These are phyloP conservation scores for Nevesoporus exiguus DNA, from an alignment of 768 basidiomycete genomes.

Conservation along the genomic window DNA sequence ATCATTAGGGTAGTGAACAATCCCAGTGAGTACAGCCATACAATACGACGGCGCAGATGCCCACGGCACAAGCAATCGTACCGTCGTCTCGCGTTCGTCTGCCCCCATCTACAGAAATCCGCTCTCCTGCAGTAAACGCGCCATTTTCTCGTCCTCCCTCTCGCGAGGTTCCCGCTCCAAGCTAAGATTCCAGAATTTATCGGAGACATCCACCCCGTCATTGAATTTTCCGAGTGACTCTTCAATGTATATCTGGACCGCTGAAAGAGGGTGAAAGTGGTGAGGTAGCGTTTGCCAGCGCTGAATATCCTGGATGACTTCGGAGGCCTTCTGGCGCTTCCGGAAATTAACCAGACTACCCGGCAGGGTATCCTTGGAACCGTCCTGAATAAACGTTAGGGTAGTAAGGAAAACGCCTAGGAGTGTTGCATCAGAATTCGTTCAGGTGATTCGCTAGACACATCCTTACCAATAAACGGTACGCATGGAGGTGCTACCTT, in stretches of 20 bases:
- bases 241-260: conserved; percentile 73
- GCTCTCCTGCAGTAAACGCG: conserved; percentile 21
- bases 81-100: no score
- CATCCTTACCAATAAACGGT: conserved; percentile 82
- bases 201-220: conserved; percentile 65
- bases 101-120: no score
- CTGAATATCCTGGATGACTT: conserved; percentile 95
- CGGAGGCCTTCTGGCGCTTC: conserved; percentile 93
- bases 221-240: conserved; percentile 70
- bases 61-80: no score
- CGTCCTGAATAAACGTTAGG: conserved; percentile 97
- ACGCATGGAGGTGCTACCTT: conserved; percentile 89
- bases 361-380: conserved; percentile 80
- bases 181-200: conserved; percentile 82
- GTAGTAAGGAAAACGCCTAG: conserved; percentile 94
- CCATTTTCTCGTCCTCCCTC: conserved; percentile 96
- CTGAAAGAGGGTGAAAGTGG: conserved; percentile 68
- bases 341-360: conserved; percentile 89
- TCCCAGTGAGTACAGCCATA: no score
- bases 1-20: no score
- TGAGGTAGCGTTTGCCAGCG: conserved; percentile 92
- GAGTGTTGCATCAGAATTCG: conserved; percentile 1
- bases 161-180: conserved; percentile 90
- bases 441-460: background rate
- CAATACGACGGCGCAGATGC: no score